Base-by-base conservation (phyloP, 495 filamentous ascomycete species). In the Penicillium samsonianum region DNA sequence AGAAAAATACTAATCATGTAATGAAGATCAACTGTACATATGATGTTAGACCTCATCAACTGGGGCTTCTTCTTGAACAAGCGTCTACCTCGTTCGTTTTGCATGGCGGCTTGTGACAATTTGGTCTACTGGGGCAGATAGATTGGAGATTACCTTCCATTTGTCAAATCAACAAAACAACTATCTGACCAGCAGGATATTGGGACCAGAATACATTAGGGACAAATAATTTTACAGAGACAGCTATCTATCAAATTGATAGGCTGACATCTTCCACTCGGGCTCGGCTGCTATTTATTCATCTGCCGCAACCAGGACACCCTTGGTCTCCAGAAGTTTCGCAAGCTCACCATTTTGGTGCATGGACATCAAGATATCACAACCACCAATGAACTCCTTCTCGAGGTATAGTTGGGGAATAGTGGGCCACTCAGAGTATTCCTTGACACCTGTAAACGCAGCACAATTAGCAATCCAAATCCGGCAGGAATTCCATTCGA, bases 401-500 rank as follows among this genome's bases (percentile, higher is more conserved):
- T 94, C 83, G 48, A 98, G 79, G 73, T 98, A 98, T 30, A 98
- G 81, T 71, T 98, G 94, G 1, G 94, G 94, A 70, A 98, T 98
- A 22, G 94, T 98, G 9, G 94, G 94, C 94, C 94, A 98, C 67
- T 96, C 93, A 5, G 91, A 96, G 80, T 91, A 98, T 70, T 98
- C 92, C 71, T 98, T 98, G 73, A 98, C 93, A 41, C 95, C 92
- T 96, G 54, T 5, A 50, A 55, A 53, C 20, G 17, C 35, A 37
- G 22, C 12, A 37, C 10, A 28, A 19, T 55, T 46, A 54, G 52
- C 53, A 46, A 19, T 37, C 22, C 2, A 60, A 35, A 38, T 23
- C 22, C 8, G 14, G 14, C n/a, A 51, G 14, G 7, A 7, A 26
- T 11, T 25, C 11, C 11, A 26, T 10, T 26, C 16, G 4, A 30